phyloP scores from a whole-genome alignment of 768 basidiomycete species.

The Russula emetica region DNA sequence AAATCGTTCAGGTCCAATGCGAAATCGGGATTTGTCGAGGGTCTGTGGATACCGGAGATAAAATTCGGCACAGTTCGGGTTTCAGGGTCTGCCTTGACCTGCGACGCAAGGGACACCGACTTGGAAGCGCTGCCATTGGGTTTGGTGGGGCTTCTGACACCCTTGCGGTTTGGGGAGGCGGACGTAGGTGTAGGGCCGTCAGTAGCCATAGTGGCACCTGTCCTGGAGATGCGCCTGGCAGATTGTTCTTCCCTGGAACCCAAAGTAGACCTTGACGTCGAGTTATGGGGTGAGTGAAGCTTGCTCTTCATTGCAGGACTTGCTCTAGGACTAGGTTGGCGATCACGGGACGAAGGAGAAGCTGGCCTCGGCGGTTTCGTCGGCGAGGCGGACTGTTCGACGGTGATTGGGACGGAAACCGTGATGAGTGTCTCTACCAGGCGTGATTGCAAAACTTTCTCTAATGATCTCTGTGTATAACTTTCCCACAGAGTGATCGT shows the following conservation, averaged over 20 bases:
- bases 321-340: conserved; percentile 9
- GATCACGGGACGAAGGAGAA: conserved; percentile 6
- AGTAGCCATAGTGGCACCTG: neutral
- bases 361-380: conserved; percentile 3
- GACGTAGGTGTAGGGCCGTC: conserved; percentile 10
- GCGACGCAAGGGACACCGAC: conserved; percentile 13
- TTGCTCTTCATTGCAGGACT: conserved; percentile 16
- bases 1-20: conserved; percentile 56
- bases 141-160: neutral
- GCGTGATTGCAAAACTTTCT: conserved; percentile 66
- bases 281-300: neutral
- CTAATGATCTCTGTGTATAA: conserved; percentile 63
- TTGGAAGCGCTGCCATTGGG: conserved; percentile 12
- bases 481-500: conserved; percentile 44
- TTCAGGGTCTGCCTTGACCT: conserved; percentile 11
- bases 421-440: conserved; percentile 76
- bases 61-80: conserved; percentile 50
- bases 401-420: conserved; percentile 39
- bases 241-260: conserved; percentile 12
- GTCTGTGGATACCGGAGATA: conserved; percentile 72
- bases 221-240: conserved; percentile 9
- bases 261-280: conserved; percentile 2
- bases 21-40: conserved; percentile 83
- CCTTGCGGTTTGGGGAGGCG: conserved; percentile 6
- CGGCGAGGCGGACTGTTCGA: neutral